Percentiles rank a stretch among this genome's conserved stretches.
Conservation (phyloP, 2,329 filamentous ascomycete genomes). For the Chrysoporthe cubensis region DNA sequence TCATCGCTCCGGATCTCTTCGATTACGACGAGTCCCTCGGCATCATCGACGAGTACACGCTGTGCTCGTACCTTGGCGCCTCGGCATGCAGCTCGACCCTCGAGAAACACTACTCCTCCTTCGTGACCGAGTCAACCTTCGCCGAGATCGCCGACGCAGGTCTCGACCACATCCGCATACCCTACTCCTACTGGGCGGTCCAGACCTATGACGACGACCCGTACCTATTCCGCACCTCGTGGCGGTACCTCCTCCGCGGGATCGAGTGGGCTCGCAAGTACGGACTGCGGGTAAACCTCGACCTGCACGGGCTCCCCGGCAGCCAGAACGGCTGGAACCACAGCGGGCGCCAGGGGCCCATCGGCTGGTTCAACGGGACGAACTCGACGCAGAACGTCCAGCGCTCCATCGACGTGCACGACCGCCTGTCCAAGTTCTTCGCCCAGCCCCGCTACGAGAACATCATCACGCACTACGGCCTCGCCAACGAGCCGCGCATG, state of each 20-base stretch:
- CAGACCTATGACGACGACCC: slow-evolving; percentile 83
- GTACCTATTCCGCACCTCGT: slow-evolving; percentile 83
- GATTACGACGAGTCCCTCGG: slow-evolving; percentile 63
- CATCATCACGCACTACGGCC: slow-evolving; percentile 87
- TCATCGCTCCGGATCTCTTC: slow-evolving; percentile 94
- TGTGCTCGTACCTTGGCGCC: slow-evolving; percentile 71
- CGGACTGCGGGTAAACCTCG: slow-evolving; percentile 88
- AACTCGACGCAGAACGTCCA: slow-evolving; percentile 78
- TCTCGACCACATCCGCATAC: slow-evolving; percentile 95
- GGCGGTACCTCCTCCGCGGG: slow-evolving; percentile 88
- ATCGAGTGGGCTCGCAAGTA: slow-evolving; percentile 96
- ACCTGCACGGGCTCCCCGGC: slow-evolving; percentile 88
- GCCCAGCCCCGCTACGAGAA: slow-evolving; percentile 91
- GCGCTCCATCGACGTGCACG: slow-evolving; percentile 83
- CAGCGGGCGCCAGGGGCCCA: slow-evolving; percentile 78
- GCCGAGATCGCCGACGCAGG: slow-evolving; percentile 83
- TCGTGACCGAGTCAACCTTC: slow-evolving; percentile 85
- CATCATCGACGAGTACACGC: slow-evolving; percentile 87
- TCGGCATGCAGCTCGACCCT: slow-evolving; percentile 66
- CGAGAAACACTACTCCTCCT: slow-evolving; percentile 91
- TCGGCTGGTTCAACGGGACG: slow-evolving; percentile 91
- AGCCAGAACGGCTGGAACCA: slow-evolving; percentile 99
- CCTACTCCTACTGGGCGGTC: slow-evolving; percentile 94
- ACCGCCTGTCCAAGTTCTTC: slow-evolving; percentile 88
- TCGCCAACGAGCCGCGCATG: slow-evolving; percentile 95